Base-by-base conservation (phyloP, 2,329 filamentous ascomycete species). In the Ceratocystis papillata region DNA sequence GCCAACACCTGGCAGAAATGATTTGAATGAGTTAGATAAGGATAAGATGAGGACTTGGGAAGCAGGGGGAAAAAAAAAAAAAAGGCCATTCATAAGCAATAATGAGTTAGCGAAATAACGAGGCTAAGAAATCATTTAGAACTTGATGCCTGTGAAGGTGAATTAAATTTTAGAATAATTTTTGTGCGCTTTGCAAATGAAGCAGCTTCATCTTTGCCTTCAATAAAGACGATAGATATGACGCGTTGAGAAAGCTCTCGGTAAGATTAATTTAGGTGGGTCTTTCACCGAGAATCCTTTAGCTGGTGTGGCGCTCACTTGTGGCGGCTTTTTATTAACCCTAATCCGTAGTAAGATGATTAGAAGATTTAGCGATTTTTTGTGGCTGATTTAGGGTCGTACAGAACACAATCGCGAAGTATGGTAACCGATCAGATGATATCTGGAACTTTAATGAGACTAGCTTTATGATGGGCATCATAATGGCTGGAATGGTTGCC, bases 1-100 rank as follows among this genome's bases (percentile, higher is more conserved):
- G 55, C 55, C 55, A n/a, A 37, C 28, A 59, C 55, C 28, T 30
- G 55, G 55, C 55, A 37, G 55, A 59, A 37, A 17, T 30, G 8
- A 30, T 55, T 20, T 12, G 50, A 22, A 37, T 8, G 28, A 37
- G n/a, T 12, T 15, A 3, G 17, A 57, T 57, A 7, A 15, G 12
- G 17, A 57, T 57, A 8, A 33, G 25, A 33, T 12, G 48, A 25
- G 0, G 48, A n/a, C 48, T n/a, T 10, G 48, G 20, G 20, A 53
- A 15, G 10, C 20, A 25, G 5, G 25, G 22, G 12, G 1, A 53
- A 48, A 10, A n/a, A 53, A 20, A 25, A 53, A 48, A 10, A n/a
- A 53, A 28, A 22, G 20, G 5, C 37, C 37, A 53, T 25, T 53
- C 48, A 15, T 53, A n/a, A 37, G 55, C 3, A 4, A n/a, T 8